Evolutionary conservation across 495 filamentous ascomycete species (phyloP), one percentile per base, ranked within the genome.

Genomic region (Penicillium waksmanii): DNA sequence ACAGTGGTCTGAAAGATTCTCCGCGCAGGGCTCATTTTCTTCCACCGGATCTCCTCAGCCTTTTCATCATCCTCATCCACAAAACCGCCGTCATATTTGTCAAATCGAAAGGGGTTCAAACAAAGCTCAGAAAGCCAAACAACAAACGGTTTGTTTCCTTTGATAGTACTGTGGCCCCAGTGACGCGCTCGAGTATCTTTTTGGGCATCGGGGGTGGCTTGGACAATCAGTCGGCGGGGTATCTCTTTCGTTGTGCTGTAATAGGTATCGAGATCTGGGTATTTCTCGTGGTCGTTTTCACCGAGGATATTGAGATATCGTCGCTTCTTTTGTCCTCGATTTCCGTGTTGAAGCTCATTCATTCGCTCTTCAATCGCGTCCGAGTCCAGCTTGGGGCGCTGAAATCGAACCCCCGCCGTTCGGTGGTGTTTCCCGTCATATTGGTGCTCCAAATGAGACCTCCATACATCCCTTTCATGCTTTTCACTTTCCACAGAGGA

Each of bases 211-310:
- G 19, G 17, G 17, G 60, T 53, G n/a, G 60, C 55, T 21, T 62
- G 60, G 21, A 62, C 60, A n/a, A 62, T 38, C 4, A 62, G 50
- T 50, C 60, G 60, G 57, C 60, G 60, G 7, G 60, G 60, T 11
- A 48, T 31, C 42, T 57, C 54, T 43, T 57, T 62, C 3, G 40
- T 57, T 18, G 60, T 52, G 19, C 60, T 62, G 34, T 62, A 62
- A 40, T 62, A 62, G 4, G 60, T 53, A 40, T 62, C 60, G 9
- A 57, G 19, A 15, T 62, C 60, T 11, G 51, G 54, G 23, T 47
- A 62, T 23, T 62, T 62, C 17, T 57, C 43, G 19, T 62, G 60
- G 5, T 62, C 60, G 17, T 57, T 56, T 7, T 49, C 55, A 21
- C 60, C 35, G 21, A 35, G 36, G 13, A 50, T 42, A 8, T 62